Percentiles rank a stretch among this genome's conserved stretches.
phyloP scores from a whole-genome alignment of 306 rosid genomes.

The Dicorynia guianensis region DNA sequence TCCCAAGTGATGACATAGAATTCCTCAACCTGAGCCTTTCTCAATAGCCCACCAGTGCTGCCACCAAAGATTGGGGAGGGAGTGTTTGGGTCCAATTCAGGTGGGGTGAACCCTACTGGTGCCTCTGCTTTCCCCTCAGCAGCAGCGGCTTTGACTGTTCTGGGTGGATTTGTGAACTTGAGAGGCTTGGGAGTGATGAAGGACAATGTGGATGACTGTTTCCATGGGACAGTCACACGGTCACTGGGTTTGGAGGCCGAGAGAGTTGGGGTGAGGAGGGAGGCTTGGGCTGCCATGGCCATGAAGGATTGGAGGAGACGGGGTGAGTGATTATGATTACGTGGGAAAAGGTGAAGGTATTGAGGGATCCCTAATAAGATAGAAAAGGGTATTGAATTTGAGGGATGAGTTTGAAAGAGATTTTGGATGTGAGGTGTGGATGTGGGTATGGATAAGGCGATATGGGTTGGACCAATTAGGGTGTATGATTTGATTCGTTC shows the following conservation, averaged over 20 bases:
- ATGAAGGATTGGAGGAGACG: conserved; percentile 38
- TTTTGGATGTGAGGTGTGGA: conserved; percentile 42
- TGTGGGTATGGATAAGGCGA: conserved; percentile 65
- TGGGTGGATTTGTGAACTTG: conserved; percentile 42
- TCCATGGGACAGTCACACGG: conserved; percentile 63
- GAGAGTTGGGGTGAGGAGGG: conserved; percentile 77
- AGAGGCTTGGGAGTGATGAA: conserved; percentile 61
- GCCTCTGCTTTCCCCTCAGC: conserved; percentile 51
- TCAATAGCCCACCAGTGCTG: conserved; percentile 87
- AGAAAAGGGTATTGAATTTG: not conserved
- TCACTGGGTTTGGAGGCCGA: conserved; percentile 52
- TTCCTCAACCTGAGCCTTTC: conserved; percentile 96
- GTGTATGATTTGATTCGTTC: conserved; percentile 47
- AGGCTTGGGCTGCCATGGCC: conserved; percentile 92
- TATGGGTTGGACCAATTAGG: conserved; percentile 58
- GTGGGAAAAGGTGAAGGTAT: not conserved
- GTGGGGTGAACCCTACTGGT: conserved; percentile 94
- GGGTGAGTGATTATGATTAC: too few relatives aligned
- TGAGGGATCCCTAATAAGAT: not conserved
- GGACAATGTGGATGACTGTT: conserved; percentile 57
- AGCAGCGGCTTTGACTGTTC: conserved; percentile 49
- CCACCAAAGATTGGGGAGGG: conserved; percentile 96
- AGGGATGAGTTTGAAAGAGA: conserved; percentile 33
- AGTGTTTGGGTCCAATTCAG: conserved; percentile 85
- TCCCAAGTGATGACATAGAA: conserved; percentile 97